Evolutionary conservation across 306 rosid genomes (phyloP).

Genomic region (Chamaecrista fasciculata): DNA sequence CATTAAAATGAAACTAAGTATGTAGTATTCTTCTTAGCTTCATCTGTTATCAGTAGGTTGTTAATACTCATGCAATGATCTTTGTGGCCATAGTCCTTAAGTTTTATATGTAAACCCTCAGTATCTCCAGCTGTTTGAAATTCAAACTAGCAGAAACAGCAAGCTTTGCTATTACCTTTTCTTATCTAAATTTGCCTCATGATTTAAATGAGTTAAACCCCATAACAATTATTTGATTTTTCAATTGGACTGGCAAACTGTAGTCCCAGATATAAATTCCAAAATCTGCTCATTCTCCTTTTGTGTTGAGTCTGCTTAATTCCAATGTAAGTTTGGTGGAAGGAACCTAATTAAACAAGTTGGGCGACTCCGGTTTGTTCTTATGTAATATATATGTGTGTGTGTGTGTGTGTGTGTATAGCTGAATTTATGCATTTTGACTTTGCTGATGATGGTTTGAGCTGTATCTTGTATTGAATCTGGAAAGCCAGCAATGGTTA

Average conservation of each 20-base stretch:
- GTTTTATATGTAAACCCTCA: no score
- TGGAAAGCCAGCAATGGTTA: background rate
- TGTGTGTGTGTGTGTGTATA: no score
- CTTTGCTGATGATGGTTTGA: slow-evolving; percentile 11
- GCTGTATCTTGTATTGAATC: background rate
- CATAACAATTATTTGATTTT: background rate
- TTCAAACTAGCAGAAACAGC: background rate
- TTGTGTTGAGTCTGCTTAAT: slow-evolving; percentile 8
- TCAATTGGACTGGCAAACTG: slow-evolving; percentile 4
- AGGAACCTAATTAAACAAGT: background rate
- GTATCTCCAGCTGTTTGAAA: background rate
- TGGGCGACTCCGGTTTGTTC: background rate
- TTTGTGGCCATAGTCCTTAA: background rate
- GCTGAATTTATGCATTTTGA: slow-evolving; percentile 4
- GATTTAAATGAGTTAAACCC: background rate
- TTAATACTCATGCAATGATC: background rate
- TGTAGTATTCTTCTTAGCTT: no score
- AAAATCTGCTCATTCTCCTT: background rate
- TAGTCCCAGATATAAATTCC: background rate
- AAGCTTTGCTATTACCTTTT: background rate
- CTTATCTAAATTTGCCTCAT: background rate
- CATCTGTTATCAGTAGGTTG: no score
- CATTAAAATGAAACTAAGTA: background rate
- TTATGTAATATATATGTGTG: background rate
- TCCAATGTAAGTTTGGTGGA: background rate